phyloP scores from a whole-genome alignment of 495 filamentous ascomycete genomes.

The Penicillium verhagenii region DNA sequence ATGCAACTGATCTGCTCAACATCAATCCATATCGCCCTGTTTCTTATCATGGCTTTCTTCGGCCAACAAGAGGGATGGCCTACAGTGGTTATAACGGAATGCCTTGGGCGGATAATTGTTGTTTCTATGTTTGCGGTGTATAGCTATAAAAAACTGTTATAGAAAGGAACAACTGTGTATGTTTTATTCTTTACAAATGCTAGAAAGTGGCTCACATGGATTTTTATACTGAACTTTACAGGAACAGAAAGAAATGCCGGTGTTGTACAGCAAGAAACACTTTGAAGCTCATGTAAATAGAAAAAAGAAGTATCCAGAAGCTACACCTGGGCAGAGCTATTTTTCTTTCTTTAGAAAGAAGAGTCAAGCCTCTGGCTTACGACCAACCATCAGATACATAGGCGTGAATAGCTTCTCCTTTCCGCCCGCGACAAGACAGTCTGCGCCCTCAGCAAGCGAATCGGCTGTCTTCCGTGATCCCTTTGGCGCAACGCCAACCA shows the following conservation, averaged over 20 bases:
- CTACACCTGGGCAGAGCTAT: not conserved
- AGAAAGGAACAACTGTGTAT: too few relatives aligned
- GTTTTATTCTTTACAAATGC: too few relatives aligned
- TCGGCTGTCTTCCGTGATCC: constrained; percentile 94
- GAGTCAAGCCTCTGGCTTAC: constrained; percentile 58
- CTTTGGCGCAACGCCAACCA: constrained; percentile 63
- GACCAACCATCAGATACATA: constrained; percentile 94
- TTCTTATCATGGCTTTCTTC: not conserved
- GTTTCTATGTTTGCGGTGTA: not conserved
- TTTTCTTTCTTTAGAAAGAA: constrained; percentile 37
- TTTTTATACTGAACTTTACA: too few relatives aligned
- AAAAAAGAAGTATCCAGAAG: not conserved
- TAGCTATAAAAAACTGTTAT: not conserved
- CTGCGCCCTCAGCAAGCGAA: constrained; percentile 74
- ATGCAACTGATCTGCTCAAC: not conserved
- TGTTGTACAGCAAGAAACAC: not conserved
- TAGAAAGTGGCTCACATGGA: too few relatives aligned
- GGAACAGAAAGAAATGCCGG: too few relatives aligned
- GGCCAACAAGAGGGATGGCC: not conserved
- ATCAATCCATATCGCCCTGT: not conserved
- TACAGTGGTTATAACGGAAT: not conserved
- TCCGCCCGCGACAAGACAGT: constrained; percentile 80
- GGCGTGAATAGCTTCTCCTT: constrained; percentile 90
- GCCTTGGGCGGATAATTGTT: not conserved
- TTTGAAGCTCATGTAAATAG: not conserved